Evolutionary conservation across 192 early-diverging fungal species (phyloP), one percentile per base, ranked within the genome.

Genomic region (Backusella parvicylindrica): DNA sequence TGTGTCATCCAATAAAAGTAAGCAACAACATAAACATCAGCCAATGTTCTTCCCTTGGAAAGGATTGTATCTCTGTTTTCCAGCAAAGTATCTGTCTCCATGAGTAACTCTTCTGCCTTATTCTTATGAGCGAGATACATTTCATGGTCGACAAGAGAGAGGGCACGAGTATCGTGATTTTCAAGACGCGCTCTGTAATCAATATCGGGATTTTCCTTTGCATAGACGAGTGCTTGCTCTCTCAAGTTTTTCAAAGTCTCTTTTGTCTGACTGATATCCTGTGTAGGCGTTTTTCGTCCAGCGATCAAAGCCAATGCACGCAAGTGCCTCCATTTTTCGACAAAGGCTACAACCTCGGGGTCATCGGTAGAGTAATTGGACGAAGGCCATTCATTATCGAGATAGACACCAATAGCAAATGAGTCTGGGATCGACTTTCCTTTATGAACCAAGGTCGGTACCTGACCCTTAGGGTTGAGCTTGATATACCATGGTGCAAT

Each of bases 381-480:
- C 8, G n/a, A 68, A 37, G 33, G n/a, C 9, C 28, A 37, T 2
- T 8, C 8, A 12, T 68, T 21, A 68, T 68, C 66, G 21, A 68
- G 21, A 26, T 68, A 36, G 7, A 11, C 32, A 4, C 33, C 66
- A 12, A 68, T 68, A 21, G 37, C 21, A 23, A 68, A 68, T 21
- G 66, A 68, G 21, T 68, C 66, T 21, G 66, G 18, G 21, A 68
- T 68, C 1, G 35, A 0, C 3, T 68, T 68, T 26, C 36, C 66
- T 38, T 23, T 38, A 21, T 68, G 66, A 18, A 74, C 41, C 8
- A 65, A 50, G 33, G 41, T 32, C 16, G 73, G 73, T 28, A 74
- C 64, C 47, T 74, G 73, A 0, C 73, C 73, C 32, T 74, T 74
- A 5, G 73, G 65, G 23, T 74, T 74, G 30, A 74, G 33, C 33